Conservation (phyloP, 257 asterid species). For the Solanum chilense region DNA sequence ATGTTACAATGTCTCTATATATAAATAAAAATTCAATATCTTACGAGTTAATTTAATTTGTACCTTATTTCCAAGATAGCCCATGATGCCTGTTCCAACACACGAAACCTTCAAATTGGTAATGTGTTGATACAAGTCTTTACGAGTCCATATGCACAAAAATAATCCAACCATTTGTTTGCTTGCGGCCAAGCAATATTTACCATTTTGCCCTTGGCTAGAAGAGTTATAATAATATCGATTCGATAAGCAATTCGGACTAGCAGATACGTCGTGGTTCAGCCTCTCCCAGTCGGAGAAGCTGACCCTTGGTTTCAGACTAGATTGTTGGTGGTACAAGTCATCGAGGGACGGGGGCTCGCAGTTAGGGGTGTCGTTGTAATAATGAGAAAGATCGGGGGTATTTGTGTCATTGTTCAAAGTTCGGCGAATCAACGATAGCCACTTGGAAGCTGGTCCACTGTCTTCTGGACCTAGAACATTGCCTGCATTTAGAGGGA, state of each 20-base stretch:
- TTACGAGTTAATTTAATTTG: background rate
- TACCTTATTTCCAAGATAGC: slow-evolving; percentile 88
- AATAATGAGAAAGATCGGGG: background rate
- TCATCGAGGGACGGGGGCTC: background rate
- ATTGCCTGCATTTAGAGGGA: slow-evolving; percentile 80
- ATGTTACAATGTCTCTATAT: too few relatives aligned
- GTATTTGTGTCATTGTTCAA: slow-evolving; percentile 18
- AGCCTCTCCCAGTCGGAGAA: slow-evolving; percentile 26
- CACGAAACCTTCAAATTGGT: slow-evolving; percentile 49
- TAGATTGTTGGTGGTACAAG: background rate
- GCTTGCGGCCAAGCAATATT: slow-evolving; percentile 50
- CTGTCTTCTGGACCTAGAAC: slow-evolving; percentile 63
- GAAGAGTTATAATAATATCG: background rate
- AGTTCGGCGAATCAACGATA: slow-evolving; percentile 43
- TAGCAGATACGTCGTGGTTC: slow-evolving; percentile 8
- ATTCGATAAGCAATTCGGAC: background rate
- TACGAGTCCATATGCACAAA: slow-evolving; percentile 54
- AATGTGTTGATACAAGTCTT: slow-evolving; percentile 33
- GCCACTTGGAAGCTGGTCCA: slow-evolving; percentile 70
- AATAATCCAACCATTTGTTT: slow-evolving; percentile 82
- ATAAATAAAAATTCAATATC: too few relatives aligned
- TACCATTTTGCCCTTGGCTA: background rate
- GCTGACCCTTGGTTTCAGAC: slow-evolving; percentile 27
- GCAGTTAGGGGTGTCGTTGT: background rate
- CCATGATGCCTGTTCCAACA: slow-evolving; percentile 74